Percentiles rank a stretch among this genome's conserved stretches.
phyloP scores from a whole-genome alignment of 2,329 filamentous ascomycete genomes.

The Lasiodiplodia gonubiensis region DNA sequence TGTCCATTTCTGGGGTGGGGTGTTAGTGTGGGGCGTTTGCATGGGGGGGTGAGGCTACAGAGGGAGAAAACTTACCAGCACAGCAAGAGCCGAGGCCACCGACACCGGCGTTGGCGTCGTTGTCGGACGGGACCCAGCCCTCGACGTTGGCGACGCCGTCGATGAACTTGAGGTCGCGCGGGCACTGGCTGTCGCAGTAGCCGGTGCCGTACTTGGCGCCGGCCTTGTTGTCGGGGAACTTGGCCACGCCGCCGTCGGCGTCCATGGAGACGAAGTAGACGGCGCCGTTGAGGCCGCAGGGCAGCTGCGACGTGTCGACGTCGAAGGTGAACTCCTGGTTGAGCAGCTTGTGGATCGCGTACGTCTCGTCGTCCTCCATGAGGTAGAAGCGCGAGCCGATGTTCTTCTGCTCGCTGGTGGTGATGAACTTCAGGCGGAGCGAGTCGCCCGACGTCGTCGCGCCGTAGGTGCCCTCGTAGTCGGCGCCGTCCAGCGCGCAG shows the following conservation, averaged over 20 bases:
- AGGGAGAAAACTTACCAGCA: conserved; percentile 47
- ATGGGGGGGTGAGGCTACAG: no score
- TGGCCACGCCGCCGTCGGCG: conserved; percentile 62
- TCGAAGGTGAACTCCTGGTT: conserved; percentile 39
- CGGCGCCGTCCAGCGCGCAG: conserved; percentile 61
- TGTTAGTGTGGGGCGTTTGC: neutral
- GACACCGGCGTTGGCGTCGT: conserved; percentile 60
- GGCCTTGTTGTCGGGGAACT: conserved; percentile 52
- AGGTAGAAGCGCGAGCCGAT: conserved; percentile 38
- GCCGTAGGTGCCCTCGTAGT: conserved; percentile 59
- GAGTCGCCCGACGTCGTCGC: conserved; percentile 36
- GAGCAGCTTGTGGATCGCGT: conserved; percentile 36
- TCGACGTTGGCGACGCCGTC: conserved; percentile 62
- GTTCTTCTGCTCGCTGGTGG: conserved; percentile 34
- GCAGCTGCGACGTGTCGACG: conserved; percentile 37
- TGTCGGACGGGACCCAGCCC: conserved; percentile 57
- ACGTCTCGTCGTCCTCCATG: conserved; percentile 35
- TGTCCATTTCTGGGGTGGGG: neutral
- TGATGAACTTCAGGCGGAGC: conserved; percentile 36
- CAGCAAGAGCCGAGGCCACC: conserved; percentile 66
- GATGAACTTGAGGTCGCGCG: conserved; percentile 52
- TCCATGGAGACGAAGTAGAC: conserved; percentile 69
- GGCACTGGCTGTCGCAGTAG: conserved; percentile 52
- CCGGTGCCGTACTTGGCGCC: conserved; percentile 62
- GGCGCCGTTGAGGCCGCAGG: conserved; percentile 62